Evolutionary conservation across 495 filamentous ascomycete genomes (phyloP).

Genomic region (Sphaerosporella brunnea): DNA sequence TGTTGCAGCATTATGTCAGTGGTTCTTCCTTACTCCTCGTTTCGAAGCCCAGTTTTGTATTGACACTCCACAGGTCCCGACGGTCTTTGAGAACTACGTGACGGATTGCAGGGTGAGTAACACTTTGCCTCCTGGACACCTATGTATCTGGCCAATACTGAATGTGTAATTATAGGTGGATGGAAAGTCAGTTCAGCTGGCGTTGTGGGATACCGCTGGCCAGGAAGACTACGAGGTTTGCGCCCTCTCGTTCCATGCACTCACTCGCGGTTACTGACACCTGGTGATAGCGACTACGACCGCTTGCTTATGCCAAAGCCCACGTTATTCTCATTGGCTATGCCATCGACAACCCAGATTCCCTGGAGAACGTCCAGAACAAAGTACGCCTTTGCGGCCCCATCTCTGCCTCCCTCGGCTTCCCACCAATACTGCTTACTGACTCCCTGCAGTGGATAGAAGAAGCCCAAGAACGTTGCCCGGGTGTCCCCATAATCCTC

Average conservation of each 20-base stretch:
- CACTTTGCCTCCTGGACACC: no score
- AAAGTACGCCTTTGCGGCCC: no score
- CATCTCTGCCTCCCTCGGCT: background rate
- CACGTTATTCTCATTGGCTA: constrained; percentile 97
- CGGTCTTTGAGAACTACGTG: constrained; percentile 99
- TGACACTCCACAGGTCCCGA: constrained; percentile 54
- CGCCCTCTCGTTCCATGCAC: background rate
- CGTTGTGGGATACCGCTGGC: constrained; percentile 98
- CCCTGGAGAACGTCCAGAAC: constrained; percentile 92
- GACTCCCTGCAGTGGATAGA: constrained; percentile 59
- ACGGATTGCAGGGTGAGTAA: constrained; percentile 79
- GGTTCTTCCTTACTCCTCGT: constrained; percentile 1
- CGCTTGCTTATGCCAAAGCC: constrained; percentile 90
- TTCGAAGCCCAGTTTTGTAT: constrained; percentile 3
- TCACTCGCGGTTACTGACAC: background rate
- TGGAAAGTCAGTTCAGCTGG: constrained; percentile 92
- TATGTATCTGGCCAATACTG: constrained; percentile 8
- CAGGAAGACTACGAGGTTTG: constrained; percentile 91
- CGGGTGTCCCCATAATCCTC: constrained; percentile 82
- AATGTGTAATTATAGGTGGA: constrained; percentile 33
- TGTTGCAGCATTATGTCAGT: constrained; percentile 46
- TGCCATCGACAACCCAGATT: constrained; percentile 87
- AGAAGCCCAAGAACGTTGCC: constrained; percentile 89
- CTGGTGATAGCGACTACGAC: constrained; percentile 46
- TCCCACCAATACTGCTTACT: background rate